Evolutionary conservation across 2,329 filamentous ascomycete genomes (phyloP), one percentile per base, ranked within the genome.

Genomic region (Gnomoniopsis smithogilvyi): DNA sequence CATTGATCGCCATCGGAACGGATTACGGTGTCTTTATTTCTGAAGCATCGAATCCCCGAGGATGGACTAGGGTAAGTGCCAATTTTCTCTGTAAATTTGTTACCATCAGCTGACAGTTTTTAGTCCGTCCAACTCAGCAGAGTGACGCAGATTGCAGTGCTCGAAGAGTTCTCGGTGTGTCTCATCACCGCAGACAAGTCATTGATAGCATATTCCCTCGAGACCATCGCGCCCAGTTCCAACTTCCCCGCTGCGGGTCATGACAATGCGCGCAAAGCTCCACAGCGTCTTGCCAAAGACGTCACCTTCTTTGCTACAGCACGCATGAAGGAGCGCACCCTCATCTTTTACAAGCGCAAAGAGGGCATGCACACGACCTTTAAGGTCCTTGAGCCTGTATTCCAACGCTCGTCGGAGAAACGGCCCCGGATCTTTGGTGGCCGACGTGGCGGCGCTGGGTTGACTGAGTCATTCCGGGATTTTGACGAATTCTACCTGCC

Each of bases 401-500:
- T 95, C 69, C 93, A 97, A 66, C 97, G 96, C 70, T 90, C 92
- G 1, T 88, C 90, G 0, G 91, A 96, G 69, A 94, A 90, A 78
- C 91, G 88, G 67, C 84, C 86, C 4, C 86, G 91, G 10, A 72
- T 88, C 15, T 87, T 88, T 63, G 81, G 84, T 43, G 74, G 78
- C 64, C 87, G 86, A 19, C 77, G 77, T 60, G 74, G 77, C 14
- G 83, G 83, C 11, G 80, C 82, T 33, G 92, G 92, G 21, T 87
- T 84, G 61, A 97, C 94, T 0, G 95, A 99, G 67, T 94, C 94
- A 67, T 99, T 98, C 86, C 89, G 95, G 63, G 95, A 99, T 70
- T 99, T 93, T 72, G 95, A 99, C 76, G 95, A 98, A 66, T 99
- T 99, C 75, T 99, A 98, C 76, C 93, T 99, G 66, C 95, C 95